Conservation (phyloP, 2,329 filamentous ascomycete species). For the Polytolypa hystricis region DNA sequence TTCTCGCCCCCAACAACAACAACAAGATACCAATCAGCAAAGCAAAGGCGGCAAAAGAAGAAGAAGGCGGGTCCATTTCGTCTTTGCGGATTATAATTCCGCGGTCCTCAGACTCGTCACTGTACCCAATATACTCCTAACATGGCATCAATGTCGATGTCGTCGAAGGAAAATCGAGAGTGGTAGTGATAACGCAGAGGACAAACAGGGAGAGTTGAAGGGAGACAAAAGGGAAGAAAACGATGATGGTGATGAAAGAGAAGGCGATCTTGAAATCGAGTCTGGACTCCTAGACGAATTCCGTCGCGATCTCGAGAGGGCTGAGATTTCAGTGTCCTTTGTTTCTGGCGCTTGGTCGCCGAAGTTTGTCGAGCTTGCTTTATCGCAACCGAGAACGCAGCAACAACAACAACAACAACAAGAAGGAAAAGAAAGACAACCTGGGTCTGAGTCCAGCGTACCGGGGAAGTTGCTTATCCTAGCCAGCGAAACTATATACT, state of each 20-base stretch:
- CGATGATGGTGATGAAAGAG: too few relatives aligned
- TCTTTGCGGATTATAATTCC: constrained; percentile 51
- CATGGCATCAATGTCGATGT: constrained; percentile 33
- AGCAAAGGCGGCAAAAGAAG: constrained; percentile 6
- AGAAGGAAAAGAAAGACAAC: too few relatives aligned
- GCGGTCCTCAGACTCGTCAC: constrained; percentile 50
- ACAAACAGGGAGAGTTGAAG: too few relatives aligned
- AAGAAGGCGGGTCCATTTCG: constrained; percentile 34
- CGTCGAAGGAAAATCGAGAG: background rate
- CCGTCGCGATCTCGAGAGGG: constrained; percentile 27
- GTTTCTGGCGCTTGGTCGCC: constrained; percentile 51
- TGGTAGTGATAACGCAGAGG: constrained; percentile 11
- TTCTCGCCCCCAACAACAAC: constrained; percentile 13
- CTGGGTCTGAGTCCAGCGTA: background rate
- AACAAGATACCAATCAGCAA: constrained; percentile 8
- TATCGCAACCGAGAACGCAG: constrained; percentile 12
- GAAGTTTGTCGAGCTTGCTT: constrained; percentile 33
- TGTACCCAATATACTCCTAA: constrained; percentile 49
- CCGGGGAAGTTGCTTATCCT: constrained; percentile 36
- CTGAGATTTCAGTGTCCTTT: constrained; percentile 41
- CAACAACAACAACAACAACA: too few relatives aligned
- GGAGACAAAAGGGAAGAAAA: too few relatives aligned
- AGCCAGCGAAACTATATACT: constrained; percentile 56
- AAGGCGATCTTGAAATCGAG: constrained; percentile 37
- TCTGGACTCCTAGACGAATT: constrained; percentile 38